Conservation (phyloP, 2,329 filamentous ascomycete genomes). For the Aureobasidium lini region DNA sequence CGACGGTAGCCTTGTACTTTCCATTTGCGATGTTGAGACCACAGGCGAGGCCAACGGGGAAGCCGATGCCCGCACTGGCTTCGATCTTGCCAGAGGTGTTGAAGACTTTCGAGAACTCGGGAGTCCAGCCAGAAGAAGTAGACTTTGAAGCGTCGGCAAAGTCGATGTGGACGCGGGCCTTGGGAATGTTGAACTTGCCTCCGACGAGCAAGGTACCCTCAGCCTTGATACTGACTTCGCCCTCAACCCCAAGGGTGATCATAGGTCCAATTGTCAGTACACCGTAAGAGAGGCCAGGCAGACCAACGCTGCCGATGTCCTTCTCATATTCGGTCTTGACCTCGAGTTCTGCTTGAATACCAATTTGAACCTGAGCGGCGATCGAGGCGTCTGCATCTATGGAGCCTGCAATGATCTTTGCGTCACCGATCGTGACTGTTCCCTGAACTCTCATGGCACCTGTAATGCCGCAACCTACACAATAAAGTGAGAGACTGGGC, state of each 20-base stretch:
- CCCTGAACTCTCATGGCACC: too few relatives aligned
- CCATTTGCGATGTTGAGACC: conserved; percentile 16
- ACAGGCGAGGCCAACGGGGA: conserved; percentile 12
- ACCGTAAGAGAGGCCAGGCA: conserved; percentile 15
- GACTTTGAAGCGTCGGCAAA: conserved; percentile 12
- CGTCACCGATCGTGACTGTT: too few relatives aligned
- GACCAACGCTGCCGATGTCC: conserved; percentile 13
- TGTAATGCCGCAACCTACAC: too few relatives aligned
- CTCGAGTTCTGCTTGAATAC: too few relatives aligned
- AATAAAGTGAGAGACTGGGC: too few relatives aligned
- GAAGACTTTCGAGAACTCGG: conserved; percentile 15
- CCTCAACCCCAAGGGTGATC: conserved; percentile 9
- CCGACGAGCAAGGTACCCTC: conserved; percentile 15
- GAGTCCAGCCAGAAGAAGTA: conserved; percentile 12
- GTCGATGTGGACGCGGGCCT: conserved; percentile 12
- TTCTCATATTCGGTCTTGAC: too few relatives aligned
- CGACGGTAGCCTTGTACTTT: conserved; percentile 11
- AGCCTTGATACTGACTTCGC: conserved; percentile 11
- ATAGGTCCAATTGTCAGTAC: conserved; percentile 14
- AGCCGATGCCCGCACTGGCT: conserved; percentile 7
- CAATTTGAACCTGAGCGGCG: too few relatives aligned
- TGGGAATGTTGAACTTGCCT: conserved; percentile 13
- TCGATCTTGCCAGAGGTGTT: conserved; percentile 14
- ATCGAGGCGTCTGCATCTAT: too few relatives aligned
- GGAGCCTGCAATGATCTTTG: too few relatives aligned